Evolutionary conservation across 768 basidiomycete species (phyloP).

Genomic region (Termitomyces sp.): DNA sequence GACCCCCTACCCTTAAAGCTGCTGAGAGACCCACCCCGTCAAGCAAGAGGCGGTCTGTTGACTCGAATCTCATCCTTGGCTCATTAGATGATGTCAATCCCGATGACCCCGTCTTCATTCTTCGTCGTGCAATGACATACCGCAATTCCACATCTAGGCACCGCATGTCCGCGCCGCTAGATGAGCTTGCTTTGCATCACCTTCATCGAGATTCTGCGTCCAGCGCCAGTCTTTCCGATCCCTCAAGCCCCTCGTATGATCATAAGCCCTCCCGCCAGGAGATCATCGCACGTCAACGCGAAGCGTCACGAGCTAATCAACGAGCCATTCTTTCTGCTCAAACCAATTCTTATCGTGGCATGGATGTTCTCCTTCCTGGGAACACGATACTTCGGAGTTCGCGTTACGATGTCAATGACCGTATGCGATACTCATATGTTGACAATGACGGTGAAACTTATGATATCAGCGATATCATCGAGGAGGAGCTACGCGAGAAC

Average conservation of each 20-base stretch:
- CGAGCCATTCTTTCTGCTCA: slow-evolving; percentile 81
- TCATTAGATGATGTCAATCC: slow-evolving; percentile 69
- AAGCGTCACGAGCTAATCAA: slow-evolving; percentile 80
- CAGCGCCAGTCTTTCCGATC: slow-evolving; percentile 50
- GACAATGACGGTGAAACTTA: slow-evolving; percentile 86
- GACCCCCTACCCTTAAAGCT: slow-evolving; percentile 68
- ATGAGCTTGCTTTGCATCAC: slow-evolving; percentile 78
- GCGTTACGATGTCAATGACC: slow-evolving; percentile 64
- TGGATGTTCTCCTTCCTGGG: slow-evolving; percentile 85
- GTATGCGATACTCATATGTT: slow-evolving; percentile 92
- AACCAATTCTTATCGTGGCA: slow-evolving; percentile 78
- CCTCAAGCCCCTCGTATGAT: slow-evolving; percentile 27
- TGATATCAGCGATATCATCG: slow-evolving; percentile 92
- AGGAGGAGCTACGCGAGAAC: slow-evolving; percentile 77
- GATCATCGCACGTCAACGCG: slow-evolving; percentile 91
- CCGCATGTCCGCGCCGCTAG: slow-evolving; percentile 72
- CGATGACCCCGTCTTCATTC: slow-evolving; percentile 87
- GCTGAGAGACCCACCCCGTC: slow-evolving; percentile 58
- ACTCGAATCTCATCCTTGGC: slow-evolving; percentile 72
- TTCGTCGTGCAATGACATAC: slow-evolving; percentile 79
- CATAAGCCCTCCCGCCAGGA: slow-evolving; percentile 68
- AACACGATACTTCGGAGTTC: slow-evolving; percentile 85
- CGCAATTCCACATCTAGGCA: slow-evolving; percentile 67
- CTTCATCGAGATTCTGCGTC: slow-evolving; percentile 68
- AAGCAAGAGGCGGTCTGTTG: slow-evolving; percentile 82